Base-by-base conservation (phyloP, 805 yeast species). In the Starmerella bacillaris region DNA sequence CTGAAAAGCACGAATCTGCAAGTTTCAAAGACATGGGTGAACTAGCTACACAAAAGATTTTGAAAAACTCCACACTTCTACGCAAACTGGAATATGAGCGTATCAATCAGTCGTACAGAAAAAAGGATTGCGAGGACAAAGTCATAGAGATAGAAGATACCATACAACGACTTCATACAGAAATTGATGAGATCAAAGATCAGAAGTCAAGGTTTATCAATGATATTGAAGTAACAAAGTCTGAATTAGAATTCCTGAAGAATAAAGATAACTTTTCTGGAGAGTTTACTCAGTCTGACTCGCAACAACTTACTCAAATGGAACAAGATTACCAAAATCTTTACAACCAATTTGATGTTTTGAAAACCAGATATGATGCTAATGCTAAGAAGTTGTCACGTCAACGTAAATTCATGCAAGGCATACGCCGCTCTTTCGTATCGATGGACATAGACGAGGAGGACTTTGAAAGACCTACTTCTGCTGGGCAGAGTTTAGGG, bases 1-100 rank as follows among this genome's bases (percentile, higher is more conserved):
- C 34, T 4, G 30, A 29, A 15, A 26, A 31, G 17, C 20, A 24
- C 18, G 36, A 37, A 4, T 12, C 17, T 14, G 19, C 32, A 8
- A 7, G 14, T 15, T 11, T 6, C 14, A 7, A 8, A 7, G 29
- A 15, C 29, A 11, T 14, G 14, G 29, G 29, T 18, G 29, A 26
- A 11, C 7, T 7, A 12, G 5, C 16, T 18, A 12, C 29, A 5
- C 29, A 26, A 18, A 18, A 26, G 29, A 26, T 26, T 5, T 11
- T 26, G 29, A 26, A 26, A 11, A 7, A 7, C 29, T 12, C 14
- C 14, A 11, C 7, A 8, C 8, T 5, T 26, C 14, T 26, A 18
- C 7, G 14, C 14, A 7, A 5, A 11, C 29, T 26, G 5, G 29
- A 26, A 11, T 15, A 15, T 18, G 14, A 5, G 14, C 7, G 14